phyloP scores from a whole-genome alignment of 305 asterid genomes.

The Lippia alba region DNA sequence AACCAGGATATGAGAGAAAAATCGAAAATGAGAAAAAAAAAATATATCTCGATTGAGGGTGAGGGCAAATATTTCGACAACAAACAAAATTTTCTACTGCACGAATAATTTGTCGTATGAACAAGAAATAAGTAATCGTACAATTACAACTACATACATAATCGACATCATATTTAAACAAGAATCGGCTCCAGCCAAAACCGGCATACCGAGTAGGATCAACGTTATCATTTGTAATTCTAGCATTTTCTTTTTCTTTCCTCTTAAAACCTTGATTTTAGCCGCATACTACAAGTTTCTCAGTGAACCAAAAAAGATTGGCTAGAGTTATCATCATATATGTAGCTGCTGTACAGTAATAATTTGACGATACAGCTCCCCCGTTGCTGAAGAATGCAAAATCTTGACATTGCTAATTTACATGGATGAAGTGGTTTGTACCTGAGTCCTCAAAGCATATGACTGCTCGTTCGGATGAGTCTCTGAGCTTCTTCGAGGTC shows the following conservation, averaged over 20 bases:
- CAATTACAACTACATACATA: conserved; percentile 41
- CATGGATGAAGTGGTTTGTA: conserved; percentile 19
- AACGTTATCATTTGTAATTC: too few species aligned
- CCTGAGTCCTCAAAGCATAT: conserved; percentile 48
- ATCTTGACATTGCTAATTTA: conserved; percentile 33
- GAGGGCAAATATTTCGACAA: too few species aligned
- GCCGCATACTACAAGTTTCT: conserved; percentile 13
- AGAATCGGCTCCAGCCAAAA: too few species aligned
- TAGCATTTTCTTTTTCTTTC: too few species aligned
- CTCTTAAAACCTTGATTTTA: conserved; percentile 21
- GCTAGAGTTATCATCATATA: conserved; percentile 25
- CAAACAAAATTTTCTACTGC: conserved; percentile 10
- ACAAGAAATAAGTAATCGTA: conserved; percentile 28
- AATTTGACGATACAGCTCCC: conserved; percentile 25
- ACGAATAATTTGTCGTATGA: conserved; percentile 29
- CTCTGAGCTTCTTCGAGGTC: conserved; percentile 98
- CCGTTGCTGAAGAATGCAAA: conserved; percentile 30
- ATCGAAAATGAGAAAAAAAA: too few species aligned
- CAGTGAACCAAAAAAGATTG: conserved; percentile 25
- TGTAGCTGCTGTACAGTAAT: conserved; percentile 35
- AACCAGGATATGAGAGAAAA: too few species aligned
- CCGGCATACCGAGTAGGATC: too few species aligned
- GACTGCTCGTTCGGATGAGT: conserved; percentile 69
- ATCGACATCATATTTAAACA: too few species aligned
- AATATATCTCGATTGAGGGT: too few species aligned